Base-by-base conservation (phyloP, 352 stramenopile species). In the Globisporangium cystogenes region DNA sequence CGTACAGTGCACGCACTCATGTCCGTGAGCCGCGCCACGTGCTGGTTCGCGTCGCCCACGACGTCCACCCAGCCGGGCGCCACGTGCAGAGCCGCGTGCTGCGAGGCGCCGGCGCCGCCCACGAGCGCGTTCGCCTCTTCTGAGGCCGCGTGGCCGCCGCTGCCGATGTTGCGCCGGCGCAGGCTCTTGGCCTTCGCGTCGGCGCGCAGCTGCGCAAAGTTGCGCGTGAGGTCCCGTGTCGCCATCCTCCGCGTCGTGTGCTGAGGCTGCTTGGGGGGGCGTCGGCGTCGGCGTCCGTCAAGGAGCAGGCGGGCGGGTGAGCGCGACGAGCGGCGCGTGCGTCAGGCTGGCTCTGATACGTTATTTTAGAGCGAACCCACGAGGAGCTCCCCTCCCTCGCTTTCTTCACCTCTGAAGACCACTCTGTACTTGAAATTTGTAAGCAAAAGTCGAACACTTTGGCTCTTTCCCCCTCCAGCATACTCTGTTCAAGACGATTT, bases 171-270 rank as follows among this genome's bases (percentile, higher is more conserved):
- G 64, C 87, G 88, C 46, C 83, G 83, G 53, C 83, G 76, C 59
- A 89, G 70, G 24, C 82, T 87, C 62, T 90, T 94, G 57, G 79
- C 81, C 63, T 90, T 92, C 55, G 80, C 81, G 62, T 92, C 75
- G 36, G 66, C 69, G 31, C 83, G 80, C 56, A 91, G 65, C 65
- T 86, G 74, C 49, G 78, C 46, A 64, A 88, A 94, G 52, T 70
- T 47, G 7, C 82, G 76, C 55, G 76, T 90, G 61, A 93, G 62
- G 43, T 93, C 81, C 40, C 83, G 74, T 46, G 83, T 93, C 51
- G 83, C 81, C 83, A 93, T 93, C 21, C 23, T 35, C 29, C 29
- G 11, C 29, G 7, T 35, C 29, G 7, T 35, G 7, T 12, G 33
- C 33, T 39, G 33, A 11, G 16, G 33, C 33, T 39, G 33, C 33